These are phyloP conservation scores for Metarhizium anisopliae DNA, from an alignment of 2,329 filamentous ascomycete species.

Conservation along the genomic window DNA sequence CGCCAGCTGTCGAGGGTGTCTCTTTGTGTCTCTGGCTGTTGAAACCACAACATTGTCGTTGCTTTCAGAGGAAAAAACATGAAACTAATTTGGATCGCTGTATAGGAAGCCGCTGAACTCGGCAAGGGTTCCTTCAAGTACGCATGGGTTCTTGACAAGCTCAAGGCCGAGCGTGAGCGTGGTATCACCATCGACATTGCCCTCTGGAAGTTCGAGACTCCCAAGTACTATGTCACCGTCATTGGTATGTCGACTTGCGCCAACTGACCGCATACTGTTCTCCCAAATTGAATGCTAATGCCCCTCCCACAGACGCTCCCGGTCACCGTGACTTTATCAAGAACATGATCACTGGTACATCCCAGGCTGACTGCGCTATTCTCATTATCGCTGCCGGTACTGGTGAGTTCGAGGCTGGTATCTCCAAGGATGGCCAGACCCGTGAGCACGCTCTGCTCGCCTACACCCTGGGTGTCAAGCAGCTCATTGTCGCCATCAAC, in stretches of 20 bases:
- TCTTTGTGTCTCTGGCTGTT: neutral
- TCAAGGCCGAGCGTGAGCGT: constrained; percentile 98
- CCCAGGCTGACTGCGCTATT: constrained; percentile 98
- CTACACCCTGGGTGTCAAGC: constrained; percentile 99
- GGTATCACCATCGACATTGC: constrained; percentile 99
- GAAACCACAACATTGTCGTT: neutral
- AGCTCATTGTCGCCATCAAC: constrained; percentile 99
- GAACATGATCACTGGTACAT: constrained; percentile 99
- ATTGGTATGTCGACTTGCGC: constrained; percentile 59
- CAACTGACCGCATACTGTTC: neutral
- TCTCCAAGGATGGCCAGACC: constrained; percentile 99
- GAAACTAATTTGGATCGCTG: constrained; percentile 9
- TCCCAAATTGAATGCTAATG: neutral
- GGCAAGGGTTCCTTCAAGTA: constrained; percentile 99
- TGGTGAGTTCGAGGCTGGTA: constrained; percentile 99
- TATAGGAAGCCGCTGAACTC: constrained; percentile 93
- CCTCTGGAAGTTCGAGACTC: constrained; percentile 99
- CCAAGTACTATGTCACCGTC: constrained; percentile 96
- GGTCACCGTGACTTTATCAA: constrained; percentile 99
- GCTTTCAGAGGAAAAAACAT: neutral
- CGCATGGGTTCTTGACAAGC: constrained; percentile 99
- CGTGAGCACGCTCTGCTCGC: constrained; percentile 99
- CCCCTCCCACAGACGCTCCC: constrained; percentile 61
- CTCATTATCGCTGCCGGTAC: constrained; percentile 99
- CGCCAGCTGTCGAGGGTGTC: neutral